A percentile compares a stretch with the other conserved stretches of the same genome.
Evolutionary conservation across 2,329 filamentous ascomycete species (phyloP).

Genomic region (Pestalotiopsis sp.): DNA sequence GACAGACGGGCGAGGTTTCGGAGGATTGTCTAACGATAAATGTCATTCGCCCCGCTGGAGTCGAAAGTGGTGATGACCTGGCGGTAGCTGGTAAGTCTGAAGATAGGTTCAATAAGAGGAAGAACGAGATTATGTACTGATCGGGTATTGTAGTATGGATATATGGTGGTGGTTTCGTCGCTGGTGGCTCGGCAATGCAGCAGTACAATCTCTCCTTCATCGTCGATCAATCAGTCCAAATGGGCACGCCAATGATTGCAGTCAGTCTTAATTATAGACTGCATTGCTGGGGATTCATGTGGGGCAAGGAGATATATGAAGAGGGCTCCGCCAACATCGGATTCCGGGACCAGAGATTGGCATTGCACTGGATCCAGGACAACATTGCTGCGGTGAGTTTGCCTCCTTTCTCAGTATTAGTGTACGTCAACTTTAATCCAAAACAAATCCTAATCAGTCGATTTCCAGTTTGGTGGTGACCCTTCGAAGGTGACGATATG

Average conservation of each 20-base stretch:
- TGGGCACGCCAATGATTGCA: conserved; percentile 51
- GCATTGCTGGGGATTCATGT: conserved; percentile 55
- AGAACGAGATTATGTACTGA: not conserved
- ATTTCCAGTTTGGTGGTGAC: conserved; percentile 46
- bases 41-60: conserved; percentile 54
- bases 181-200: conserved; percentile 46
- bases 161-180: conserved; percentile 51
- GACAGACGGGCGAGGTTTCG: conserved; percentile 27
- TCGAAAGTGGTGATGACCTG: conserved; percentile 42
- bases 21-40: conserved; percentile 68
- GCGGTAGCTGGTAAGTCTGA: conserved; percentile 44
- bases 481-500: conserved; percentile 51
- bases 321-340: conserved; percentile 53
- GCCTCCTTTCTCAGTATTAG: not conserved
- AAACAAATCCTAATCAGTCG: not conserved
- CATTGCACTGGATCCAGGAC: conserved; percentile 50
- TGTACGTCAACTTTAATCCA: not conserved
- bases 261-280: conserved; percentile 55
- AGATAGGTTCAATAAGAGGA: not conserved
- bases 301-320: conserved; percentile 42
- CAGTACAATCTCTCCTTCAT: conserved; percentile 56
- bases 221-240: conserved; percentile 40
- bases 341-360: conserved; percentile 51
- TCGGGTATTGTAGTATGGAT: conserved; percentile 48
- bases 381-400: conserved; percentile 43